phyloP scores from a whole-genome alignment of 352 stramenopile genomes.

The Phytophthora megakarya region DNA sequence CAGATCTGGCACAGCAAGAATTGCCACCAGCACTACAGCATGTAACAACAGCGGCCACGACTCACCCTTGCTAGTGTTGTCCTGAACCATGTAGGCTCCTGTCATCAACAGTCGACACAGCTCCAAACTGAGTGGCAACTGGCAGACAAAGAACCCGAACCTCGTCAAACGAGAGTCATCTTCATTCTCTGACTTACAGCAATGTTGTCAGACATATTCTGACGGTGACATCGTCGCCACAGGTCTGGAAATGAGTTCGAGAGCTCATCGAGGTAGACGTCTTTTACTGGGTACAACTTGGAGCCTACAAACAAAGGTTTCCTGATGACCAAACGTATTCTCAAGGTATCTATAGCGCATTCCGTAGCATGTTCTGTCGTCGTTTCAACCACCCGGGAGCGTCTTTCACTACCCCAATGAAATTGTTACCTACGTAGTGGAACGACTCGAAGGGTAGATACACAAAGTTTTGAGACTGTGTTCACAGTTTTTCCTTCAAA shows the following conservation, averaged over 20 bases:
- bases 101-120: slow-evolving; percentile 79
- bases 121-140: slow-evolving; percentile 77
- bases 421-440: too few relatives aligned
- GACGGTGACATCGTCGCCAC: slow-evolving; percentile 27
- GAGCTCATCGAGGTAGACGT: slow-evolving; percentile 69
- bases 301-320: slow-evolving; percentile 83
- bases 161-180: slow-evolving; percentile 61
- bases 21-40: slow-evolving; percentile 67
- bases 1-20: slow-evolving; percentile 71
- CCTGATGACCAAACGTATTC: slow-evolving; percentile 51
- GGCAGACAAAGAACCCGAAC: slow-evolving; percentile 81
- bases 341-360: too few relatives aligned
- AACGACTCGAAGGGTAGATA: too few relatives aligned
- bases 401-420: too few relatives aligned
- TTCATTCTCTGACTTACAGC: slow-evolving; percentile 62
- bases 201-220: too few relatives aligned
- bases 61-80: slow-evolving; percentile 26
- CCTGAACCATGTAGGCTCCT: slow-evolving; percentile 48
- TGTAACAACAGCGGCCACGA: slow-evolving; percentile 57
- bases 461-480: too few relatives aligned
- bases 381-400: too few relatives aligned
- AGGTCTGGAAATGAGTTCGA: slow-evolving; percentile 47
- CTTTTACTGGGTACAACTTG: slow-evolving; percentile 76
- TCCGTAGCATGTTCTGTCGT: too few relatives aligned
- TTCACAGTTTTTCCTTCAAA: too few relatives aligned